Conservation (phyloP, 306 rosid genomes). For the Inga laurina region DNA sequence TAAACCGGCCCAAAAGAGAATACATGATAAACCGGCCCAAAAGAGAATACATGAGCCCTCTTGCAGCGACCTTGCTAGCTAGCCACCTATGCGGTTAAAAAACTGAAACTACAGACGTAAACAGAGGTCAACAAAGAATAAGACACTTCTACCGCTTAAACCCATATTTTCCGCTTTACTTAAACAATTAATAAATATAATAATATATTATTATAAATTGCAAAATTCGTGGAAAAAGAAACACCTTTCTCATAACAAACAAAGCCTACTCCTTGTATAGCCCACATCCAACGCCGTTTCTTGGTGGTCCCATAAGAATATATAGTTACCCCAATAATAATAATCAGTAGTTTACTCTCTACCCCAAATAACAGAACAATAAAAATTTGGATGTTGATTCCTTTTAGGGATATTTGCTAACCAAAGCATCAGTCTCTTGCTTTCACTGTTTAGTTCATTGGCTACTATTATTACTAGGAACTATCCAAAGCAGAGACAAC, state of each 20-base stretch:
- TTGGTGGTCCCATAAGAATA: not conserved
- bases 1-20: too few species aligned
- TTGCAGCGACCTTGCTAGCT: too few species aligned
- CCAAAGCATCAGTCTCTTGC: not conserved
- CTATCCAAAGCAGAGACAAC: not conserved
- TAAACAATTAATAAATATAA: not conserved
- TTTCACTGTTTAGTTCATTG: not conserved
- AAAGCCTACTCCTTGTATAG: not conserved
- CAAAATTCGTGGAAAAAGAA: not conserved
- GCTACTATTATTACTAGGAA: not conserved
- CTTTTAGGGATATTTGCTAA: not conserved
- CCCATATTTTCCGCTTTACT: not conserved
- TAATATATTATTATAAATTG: not conserved
- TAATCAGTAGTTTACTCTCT: not conserved
- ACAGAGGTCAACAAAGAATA: too few species aligned
- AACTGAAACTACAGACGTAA: too few species aligned
- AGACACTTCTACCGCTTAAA: not conserved
- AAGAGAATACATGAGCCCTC: too few species aligned
- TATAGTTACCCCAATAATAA: not conserved
- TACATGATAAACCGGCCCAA: too few species aligned
- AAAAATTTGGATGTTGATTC: not conserved
- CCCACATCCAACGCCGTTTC: constrained; percentile 17
- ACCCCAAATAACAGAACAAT: not conserved
- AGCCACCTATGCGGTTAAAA: too few species aligned
- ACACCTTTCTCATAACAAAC: not conserved